Evolutionary conservation across 352 stramenopile genomes (phyloP).

Genomic region (Pythium brachiatum): DNA sequence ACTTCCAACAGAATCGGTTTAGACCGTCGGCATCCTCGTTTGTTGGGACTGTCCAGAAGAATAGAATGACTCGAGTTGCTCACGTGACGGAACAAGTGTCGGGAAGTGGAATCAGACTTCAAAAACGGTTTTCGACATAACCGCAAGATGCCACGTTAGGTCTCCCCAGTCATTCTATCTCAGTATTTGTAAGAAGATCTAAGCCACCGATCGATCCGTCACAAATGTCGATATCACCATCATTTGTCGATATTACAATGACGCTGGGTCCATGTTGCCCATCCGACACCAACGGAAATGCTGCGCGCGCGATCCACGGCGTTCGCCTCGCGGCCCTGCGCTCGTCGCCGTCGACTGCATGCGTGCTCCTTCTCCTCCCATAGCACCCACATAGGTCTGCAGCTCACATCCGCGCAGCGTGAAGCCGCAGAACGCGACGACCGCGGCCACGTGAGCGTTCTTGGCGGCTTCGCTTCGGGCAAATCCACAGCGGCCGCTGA

Average conservation of each 20-base stretch:
- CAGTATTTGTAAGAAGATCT: background rate
- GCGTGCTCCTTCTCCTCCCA: background rate
- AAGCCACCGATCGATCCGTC: background rate
- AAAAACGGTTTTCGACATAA: background rate
- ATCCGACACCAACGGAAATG: slow-evolving; percentile 2
- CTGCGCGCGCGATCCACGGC: slow-evolving; percentile 1
- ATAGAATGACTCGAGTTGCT: background rate
- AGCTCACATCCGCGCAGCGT: background rate
- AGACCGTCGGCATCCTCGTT: background rate
- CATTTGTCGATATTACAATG: slow-evolving; percentile 21
- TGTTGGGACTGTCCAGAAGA: background rate
- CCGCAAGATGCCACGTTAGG: background rate
- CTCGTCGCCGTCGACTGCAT: background rate
- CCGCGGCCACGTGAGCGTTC: slow-evolving; percentile 7
- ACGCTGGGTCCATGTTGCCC: background rate
- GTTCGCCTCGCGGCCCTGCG: background rate
- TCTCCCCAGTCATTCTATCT: background rate
- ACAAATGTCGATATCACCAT: slow-evolving; percentile 12
- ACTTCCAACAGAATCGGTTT: background rate
- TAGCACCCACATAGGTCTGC: background rate
- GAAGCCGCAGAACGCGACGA: background rate
- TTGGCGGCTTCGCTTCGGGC: slow-evolving; percentile 13
- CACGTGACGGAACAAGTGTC: background rate
- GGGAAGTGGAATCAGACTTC: background rate
- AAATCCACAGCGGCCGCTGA: slow-evolving; percentile 22